Evolutionary conservation across 352 stramenopile genomes (phyloP), one percentile per base, ranked within the genome.

Genomic region (Phytopythium montanum): DNA sequence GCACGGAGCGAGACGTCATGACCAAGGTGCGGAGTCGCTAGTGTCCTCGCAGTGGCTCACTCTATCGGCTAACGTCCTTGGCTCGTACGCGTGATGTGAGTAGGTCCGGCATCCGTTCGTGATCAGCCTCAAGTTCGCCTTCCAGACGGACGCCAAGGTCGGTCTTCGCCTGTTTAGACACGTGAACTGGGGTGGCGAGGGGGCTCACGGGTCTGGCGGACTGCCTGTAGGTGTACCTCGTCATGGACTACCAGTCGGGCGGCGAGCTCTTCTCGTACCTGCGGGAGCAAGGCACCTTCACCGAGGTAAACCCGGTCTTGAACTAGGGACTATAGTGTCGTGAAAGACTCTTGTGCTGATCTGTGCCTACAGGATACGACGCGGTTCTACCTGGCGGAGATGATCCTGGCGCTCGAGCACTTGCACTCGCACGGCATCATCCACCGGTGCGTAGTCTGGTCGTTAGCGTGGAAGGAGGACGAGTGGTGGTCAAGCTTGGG

Each of bases 141-240:
- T 92, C 52, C 85, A 94, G 65, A 90, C 83, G 13, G 76, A 94
- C 39, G 84, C 85, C n/a, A 94, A 94, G 66, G 82, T 90, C 51
- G 23, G 23, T n/a, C 3, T 16, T 50, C 31, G 28, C 19, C 46
- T 9, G 8, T 48, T 14, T 26, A 28, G 25, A 13, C 45, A n/a
- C 21, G 50, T 29, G 8, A 25, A 21, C 8, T 29, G 21, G 7
- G 29, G 21, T 50, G 23, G 23, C 19, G n/a, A n/a, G 25, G 9
- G 21, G 21, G 19, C 25, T 10, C 7, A 49, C 26, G 39, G 18
- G 9, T 8, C 5, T 25, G 19, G 6, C 7, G 23, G 19, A 5
- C 39, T 21, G 16, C 39, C n/a, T 21, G 5, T 54, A 92, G 80
- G 70, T 89, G 44, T 89, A 89, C 48, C 54, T 89, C 19, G 75